phyloP scores from a whole-genome alignment of 176 grass and related monocot species.

The Thalia dealbata region DNA sequence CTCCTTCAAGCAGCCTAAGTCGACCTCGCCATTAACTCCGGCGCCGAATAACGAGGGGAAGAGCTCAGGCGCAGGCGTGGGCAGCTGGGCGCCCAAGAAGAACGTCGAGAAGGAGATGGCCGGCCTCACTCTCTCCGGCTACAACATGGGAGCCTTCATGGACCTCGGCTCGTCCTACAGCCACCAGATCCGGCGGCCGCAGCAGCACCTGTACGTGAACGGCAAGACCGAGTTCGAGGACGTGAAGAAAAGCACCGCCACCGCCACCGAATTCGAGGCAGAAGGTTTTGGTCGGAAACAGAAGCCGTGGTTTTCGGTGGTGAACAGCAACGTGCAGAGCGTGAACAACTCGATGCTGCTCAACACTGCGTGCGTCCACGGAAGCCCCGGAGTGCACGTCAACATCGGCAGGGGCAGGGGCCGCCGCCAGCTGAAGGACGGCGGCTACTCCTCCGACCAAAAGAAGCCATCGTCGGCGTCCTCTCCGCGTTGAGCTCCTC shows the following conservation, averaged over 20 bases:
- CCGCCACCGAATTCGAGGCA: no score
- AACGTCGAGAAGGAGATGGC: conserved; percentile 18
- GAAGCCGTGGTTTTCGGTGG: conserved; percentile 23
- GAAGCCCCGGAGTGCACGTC: conserved; percentile 37
- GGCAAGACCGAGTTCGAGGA: background rate
- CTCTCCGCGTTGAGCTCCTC: no score
- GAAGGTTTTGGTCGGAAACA: background rate
- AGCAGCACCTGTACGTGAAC: conserved; percentile 1
- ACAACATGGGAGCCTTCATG: conserved; percentile 33
- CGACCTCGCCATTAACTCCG: background rate
- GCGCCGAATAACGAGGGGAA: background rate
- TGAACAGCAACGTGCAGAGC: conserved; percentile 47
- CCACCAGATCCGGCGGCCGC: conserved; percentile 1
- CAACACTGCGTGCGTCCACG: conserved; percentile 17
- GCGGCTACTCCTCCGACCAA: background rate
- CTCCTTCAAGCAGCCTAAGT: conserved; percentile 1
- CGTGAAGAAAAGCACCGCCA: background rate
- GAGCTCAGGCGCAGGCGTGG: background rate
- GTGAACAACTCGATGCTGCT: conserved; percentile 37
- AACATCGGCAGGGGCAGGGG: background rate
- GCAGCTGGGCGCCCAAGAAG: background rate
- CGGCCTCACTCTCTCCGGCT: conserved; percentile 25
- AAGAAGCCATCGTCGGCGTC: no score
- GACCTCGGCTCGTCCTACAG: conserved; percentile 18
- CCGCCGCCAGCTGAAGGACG: background rate